Evolutionary conservation across 805 yeast genomes (phyloP), one percentile per base, ranked within the genome.

Genomic region (Kurtzmaniella cleridarum): DNA sequence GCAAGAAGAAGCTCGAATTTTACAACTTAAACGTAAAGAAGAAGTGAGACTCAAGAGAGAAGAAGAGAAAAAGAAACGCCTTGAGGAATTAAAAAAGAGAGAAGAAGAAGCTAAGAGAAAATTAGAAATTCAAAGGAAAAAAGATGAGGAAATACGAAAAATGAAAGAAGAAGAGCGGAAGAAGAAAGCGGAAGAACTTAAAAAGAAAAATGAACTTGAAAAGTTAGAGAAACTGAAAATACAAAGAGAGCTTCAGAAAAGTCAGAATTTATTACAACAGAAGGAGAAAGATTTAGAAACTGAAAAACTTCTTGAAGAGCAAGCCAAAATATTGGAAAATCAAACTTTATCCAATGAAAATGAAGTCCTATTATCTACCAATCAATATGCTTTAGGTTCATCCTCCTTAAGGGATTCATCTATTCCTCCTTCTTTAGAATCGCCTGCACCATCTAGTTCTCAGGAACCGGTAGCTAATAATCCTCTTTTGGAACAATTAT

Each of bases 21-120:
- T 66, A 29, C 73, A 68, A 43, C 56, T 51, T 35, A 60, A 64
- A 11, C 56, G 58, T 18, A 66, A 64, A 43, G 73, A 67, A 35
- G 71, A 64, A 41, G 49, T 59, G 2, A 51, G 59, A 15, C 48
- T 62, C 38, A 66, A 64, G 46, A 62, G 64, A 38, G 73, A 67
- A 41, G 80, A 75, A 47, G 78, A 76, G 45, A 71, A 75, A 53
- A 53, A 61, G 67, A 75, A 57, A 59, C 48, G 61, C 13, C 57
- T 65, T 35, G 71, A 65, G 44, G 61, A 60, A 37, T 44, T 58
- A 32, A 59, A 50, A 46, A 53, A 59, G 27, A 57, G 56, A 35
- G 66, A 61, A 42, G 59, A 55, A 29, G 67, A 61, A 37, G 59
- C 57, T 29, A 53, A 53, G 36, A 62, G 54, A 45, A 55, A 53